A percentile compares a stretch with the other conserved stretches of the same genome.
phyloP scores from a whole-genome alignment of 2,329 filamentous ascomycete species.

The Trichoderma semiorbis region DNA sequence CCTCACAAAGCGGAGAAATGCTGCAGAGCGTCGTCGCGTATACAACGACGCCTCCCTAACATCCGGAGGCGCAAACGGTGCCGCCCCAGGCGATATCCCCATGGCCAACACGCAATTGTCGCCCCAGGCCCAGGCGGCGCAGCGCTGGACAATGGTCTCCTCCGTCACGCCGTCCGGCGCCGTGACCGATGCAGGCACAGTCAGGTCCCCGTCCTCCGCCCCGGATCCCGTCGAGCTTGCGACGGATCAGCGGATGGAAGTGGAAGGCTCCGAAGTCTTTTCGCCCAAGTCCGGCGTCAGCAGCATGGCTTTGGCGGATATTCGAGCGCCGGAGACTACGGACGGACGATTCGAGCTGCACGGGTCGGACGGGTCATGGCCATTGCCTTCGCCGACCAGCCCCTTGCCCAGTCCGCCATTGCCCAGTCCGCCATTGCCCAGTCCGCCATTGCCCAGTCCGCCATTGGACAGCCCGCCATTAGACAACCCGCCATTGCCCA shows the following conservation, averaged over 20 bases:
- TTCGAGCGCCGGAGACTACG: background rate
- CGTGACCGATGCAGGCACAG: constrained; percentile 24
- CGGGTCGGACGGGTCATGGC: constrained; percentile 14
- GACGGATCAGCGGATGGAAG: constrained; percentile 25
- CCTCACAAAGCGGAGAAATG: constrained; percentile 36
- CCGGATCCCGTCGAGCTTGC: constrained; percentile 53
- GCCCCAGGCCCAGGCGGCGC: constrained; percentile 13
- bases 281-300: constrained; percentile 24
- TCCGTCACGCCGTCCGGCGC: constrained; percentile 46
- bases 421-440: background rate
- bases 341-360: constrained; percentile 9
- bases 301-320: constrained; percentile 22
- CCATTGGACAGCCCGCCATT: background rate
- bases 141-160: constrained; percentile 38
- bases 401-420: background rate
- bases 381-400: background rate
- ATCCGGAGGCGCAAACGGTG: background rate
- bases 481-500: background rate
- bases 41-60: background rate
- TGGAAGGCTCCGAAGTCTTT: constrained; percentile 13
- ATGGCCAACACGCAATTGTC: constrained; percentile 12
- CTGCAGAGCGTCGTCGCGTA: background rate
- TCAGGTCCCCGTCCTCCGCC: constrained; percentile 18
- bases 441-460: background rate
- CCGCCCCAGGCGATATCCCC: constrained; percentile 20